These are phyloP conservation scores for Pleurotus djamor DNA, from an alignment of 768 basidiomycete species.

Conservation along the genomic window DNA sequence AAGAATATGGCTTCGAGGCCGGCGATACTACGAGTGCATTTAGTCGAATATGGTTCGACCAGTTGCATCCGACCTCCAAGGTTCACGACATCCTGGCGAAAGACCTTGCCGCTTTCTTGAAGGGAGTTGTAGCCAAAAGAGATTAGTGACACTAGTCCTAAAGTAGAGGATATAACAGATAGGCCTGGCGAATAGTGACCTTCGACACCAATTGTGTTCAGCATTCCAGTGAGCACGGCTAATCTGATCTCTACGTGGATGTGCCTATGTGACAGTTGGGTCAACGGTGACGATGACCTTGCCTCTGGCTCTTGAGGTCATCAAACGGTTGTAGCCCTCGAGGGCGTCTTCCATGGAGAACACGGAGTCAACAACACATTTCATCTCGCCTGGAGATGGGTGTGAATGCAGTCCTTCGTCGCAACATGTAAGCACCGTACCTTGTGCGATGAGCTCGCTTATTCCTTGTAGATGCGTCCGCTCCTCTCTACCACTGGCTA, in stretches of 20 bases:
- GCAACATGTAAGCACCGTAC: neutral
- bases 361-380: constrained; percentile 44
- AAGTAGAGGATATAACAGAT: too few species aligned
- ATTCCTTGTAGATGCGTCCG: constrained; percentile 6
- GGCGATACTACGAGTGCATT: constrained; percentile 24
- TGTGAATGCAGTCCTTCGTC: too few species aligned
- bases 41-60: constrained; percentile 50
- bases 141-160: neutral
- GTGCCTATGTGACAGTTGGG: neutral
- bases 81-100: constrained; percentile 48
- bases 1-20: constrained; percentile 31
- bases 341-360: constrained; percentile 33
- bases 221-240: too few species aligned
- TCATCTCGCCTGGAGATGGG: constrained; percentile 33
- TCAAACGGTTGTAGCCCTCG: constrained; percentile 48
- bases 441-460: constrained; percentile 6
- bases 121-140: neutral
- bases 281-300: constrained; percentile 43
- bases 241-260: neutral
- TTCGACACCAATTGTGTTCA: too few species aligned
- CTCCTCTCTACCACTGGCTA: constrained; percentile 6
- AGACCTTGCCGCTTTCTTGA: constrained; percentile 38
- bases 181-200: too few species aligned
- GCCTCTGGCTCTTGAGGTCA: constrained; percentile 46
- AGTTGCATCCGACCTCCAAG: constrained; percentile 49